These are phyloP conservation scores for Mycena galopus DNA, from an alignment of 768 basidiomycete species.

Conservation along the genomic window DNA sequence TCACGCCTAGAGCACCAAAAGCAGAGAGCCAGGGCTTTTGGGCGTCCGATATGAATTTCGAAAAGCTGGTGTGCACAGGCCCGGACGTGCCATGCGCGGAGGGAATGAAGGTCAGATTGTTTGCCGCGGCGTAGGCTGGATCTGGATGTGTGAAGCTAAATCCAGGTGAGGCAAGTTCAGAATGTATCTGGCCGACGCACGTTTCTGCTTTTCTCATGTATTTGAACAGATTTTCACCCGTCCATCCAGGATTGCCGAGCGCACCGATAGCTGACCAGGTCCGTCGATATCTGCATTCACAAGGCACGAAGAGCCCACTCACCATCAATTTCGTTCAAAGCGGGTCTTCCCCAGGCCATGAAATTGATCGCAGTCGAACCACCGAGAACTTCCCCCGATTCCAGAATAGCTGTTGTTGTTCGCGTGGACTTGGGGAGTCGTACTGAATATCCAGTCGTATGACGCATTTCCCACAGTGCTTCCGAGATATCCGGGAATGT, in stretches of 20 bases:
- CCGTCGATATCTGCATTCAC: background rate
- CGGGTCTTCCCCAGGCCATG: slow-evolving; percentile 44
- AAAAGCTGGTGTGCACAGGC: slow-evolving; percentile 20
- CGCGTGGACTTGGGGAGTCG: slow-evolving; percentile 32
- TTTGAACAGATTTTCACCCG: slow-evolving; percentile 45
- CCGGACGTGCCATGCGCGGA: slow-evolving; percentile 10
- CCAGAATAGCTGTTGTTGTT: slow-evolving; percentile 24
- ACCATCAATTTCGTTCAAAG: slow-evolving; percentile 47
- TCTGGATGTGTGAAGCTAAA: slow-evolving; percentile 26
- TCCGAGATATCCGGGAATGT: slow-evolving; percentile 38
- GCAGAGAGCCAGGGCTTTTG: slow-evolving; percentile 28
- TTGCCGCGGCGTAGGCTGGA: slow-evolving; percentile 4
- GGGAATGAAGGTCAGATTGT: slow-evolving; percentile 23
- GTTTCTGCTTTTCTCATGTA: slow-evolving; percentile 45
- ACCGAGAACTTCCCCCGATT: slow-evolving; percentile 31
- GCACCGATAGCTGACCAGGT: slow-evolving; percentile 35
- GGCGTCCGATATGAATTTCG: slow-evolving; percentile 22
- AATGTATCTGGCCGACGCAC: slow-evolving; percentile 7
- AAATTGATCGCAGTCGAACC: slow-evolving; percentile 50
- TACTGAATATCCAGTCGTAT: slow-evolving; percentile 42
- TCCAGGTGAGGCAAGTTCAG: background rate
- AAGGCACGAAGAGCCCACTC: background rate
- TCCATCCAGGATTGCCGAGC: slow-evolving; percentile 55
- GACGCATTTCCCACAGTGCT: slow-evolving; percentile 31
- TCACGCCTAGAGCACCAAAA: slow-evolving; percentile 9